Evolutionary conservation across 2,329 filamentous ascomycete species (phyloP).

Genomic region (Pseudocercospora fijiensis): DNA sequence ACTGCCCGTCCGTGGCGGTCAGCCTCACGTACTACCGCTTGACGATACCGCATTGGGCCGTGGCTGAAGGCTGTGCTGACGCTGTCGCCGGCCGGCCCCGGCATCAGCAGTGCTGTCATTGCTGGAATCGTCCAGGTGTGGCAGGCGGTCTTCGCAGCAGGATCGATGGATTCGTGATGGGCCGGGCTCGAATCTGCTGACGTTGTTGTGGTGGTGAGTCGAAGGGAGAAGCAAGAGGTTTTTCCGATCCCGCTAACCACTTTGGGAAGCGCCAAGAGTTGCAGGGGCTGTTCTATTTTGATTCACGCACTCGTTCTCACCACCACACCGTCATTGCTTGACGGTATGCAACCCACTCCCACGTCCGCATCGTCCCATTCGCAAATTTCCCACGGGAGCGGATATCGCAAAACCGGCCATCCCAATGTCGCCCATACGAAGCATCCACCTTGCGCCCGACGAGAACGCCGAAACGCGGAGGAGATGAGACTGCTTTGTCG

Average conservation of each 20-base stretch:
- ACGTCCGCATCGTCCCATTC: too few species aligned
- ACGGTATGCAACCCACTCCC: too few species aligned
- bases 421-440: not conserved
- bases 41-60: not conserved
- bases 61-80: slow-evolving; percentile 2
- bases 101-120: not conserved
- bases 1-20: not conserved
- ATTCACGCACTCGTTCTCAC: not conserved
- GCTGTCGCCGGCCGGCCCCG: not conserved
- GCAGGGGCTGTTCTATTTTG: slow-evolving; percentile 2
- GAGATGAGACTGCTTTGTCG: slow-evolving; percentile 3
- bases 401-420: not conserved
- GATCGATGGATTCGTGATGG: not conserved
- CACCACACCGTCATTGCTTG: not conserved
- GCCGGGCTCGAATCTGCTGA: not conserved
- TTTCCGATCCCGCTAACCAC: not conserved
- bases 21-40: slow-evolving; percentile 7
- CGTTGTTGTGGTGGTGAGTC: not conserved
- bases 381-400: not conserved
- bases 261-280: not conserved
- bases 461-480: slow-evolving; percentile 4
- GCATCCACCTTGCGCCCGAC: not conserved
- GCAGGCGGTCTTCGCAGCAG: not conserved
- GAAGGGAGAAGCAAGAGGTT: not conserved
- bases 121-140: not conserved